Evolutionary conservation across 164 flowering plant species (phyloP), one percentile per base, ranked within the genome.

Genomic region (Piper betle): DNA sequence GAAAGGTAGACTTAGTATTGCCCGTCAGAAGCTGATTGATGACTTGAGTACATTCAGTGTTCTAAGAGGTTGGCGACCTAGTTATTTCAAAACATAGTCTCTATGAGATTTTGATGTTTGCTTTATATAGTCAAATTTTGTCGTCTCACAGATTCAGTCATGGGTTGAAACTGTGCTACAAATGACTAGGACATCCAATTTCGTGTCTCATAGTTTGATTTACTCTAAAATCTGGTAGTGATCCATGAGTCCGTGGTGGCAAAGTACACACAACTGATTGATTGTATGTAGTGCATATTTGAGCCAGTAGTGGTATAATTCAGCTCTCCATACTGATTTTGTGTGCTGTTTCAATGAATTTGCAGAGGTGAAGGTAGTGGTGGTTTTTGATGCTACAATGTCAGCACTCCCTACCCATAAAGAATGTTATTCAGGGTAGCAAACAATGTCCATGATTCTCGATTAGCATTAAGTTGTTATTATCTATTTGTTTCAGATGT

Each of bases 351-450:
- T 55, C 13, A 69, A 53, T 39, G 73, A 70, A 65, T 46, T 74
- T 74, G 56, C 86, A 93, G 97, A 86, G 77, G 94, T 89, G 53
- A 93, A 87, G 78, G 96, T 93, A 62, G 97, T 93, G 52, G 91
- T 77, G 68, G 97, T 93, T 53, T 93, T 93, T 80, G 98, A 93
- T 80, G 97, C 98, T 7, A 73, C 79, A 86, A 78, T 83, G 88
- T 89, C 97, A 63, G 94, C 96, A 61, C 82, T 83, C 40, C 90
- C 90, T 60, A 80, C 92, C 37, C 97, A 87, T 77, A 84, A 82
- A 71, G 94, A 90, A 78, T 73, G 20, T 54, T 90, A 86, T 80
- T 76, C 68, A 39, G 87, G 97, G 98, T 93, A 84, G 57, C 69
- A n/a, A 55, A 60, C 53, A 62, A 37, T 64, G 52, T 60, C 56